phyloP scores from a whole-genome alignment of 768 basidiomycete genomes.

The Phanerochaete carnosa region DNA sequence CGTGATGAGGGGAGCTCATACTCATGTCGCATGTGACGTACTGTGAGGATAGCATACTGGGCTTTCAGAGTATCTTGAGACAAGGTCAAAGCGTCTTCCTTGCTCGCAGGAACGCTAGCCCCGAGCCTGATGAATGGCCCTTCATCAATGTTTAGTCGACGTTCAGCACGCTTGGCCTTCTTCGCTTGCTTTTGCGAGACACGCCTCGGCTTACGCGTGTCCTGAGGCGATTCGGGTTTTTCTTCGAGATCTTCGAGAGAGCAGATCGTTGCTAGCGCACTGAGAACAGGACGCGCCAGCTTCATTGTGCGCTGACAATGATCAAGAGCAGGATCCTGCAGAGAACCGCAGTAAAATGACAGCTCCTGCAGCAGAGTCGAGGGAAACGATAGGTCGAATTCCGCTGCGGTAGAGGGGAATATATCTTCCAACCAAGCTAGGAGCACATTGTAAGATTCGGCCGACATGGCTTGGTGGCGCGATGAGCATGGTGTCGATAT shows the following conservation, averaged over 20 bases:
- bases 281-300: neutral
- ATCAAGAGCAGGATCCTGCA: neutral
- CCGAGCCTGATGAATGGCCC: constrained; percentile 29
- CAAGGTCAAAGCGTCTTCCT: constrained; percentile 17
- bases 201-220: neutral
- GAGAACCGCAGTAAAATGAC: neutral
- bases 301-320: neutral
- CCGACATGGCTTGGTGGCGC: neutral
- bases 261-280: neutral
- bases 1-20: neutral
- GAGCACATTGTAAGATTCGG: neutral
- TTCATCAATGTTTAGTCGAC: constrained; percentile 19
- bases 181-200: constrained; percentile 6
- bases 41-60: constrained; percentile 19
- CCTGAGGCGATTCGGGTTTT: constrained; percentile 1
- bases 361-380: neutral
- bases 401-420: neutral
- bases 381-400: neutral
- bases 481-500: neutral
- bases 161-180: constrained; percentile 18
- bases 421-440: neutral
- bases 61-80: constrained; percentile 16
- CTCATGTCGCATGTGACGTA: neutral
- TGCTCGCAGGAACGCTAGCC: constrained; percentile 21
- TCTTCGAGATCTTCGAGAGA: neutral